phyloP scores from a whole-genome alignment of 1,284 basidiomycete species.

The Microbotryum silenes-acaulis region DNA sequence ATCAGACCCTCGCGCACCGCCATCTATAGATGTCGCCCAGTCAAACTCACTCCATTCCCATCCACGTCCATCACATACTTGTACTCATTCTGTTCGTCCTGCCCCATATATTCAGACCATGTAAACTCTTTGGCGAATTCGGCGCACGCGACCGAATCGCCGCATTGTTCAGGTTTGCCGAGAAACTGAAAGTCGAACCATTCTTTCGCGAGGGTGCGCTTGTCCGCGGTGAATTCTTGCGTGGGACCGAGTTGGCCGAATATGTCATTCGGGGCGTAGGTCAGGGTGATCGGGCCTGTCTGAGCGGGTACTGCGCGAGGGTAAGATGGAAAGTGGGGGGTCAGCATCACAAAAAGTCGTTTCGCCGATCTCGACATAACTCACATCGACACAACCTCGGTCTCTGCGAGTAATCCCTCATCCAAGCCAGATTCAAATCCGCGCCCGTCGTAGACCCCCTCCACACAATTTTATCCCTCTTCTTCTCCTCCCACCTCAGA shows the following conservation, averaged over 20 bases:
- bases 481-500: slow-evolving; percentile 43
- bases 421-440: slow-evolving; percentile 18
- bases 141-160: slow-evolving; percentile 7
- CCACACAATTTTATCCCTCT: slow-evolving; percentile 39
- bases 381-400: slow-evolving; percentile 21
- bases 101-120: slow-evolving; percentile 19
- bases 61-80: slow-evolving; percentile 46
- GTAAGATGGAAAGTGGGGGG: background rate
- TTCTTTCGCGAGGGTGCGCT: slow-evolving; percentile 10
- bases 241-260: slow-evolving; percentile 1
- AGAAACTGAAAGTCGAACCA: slow-evolving; percentile 29
- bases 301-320: slow-evolving; percentile 10
- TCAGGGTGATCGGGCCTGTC: slow-evolving; percentile 9
- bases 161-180: slow-evolving; percentile 16
- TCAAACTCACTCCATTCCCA: slow-evolving; percentile 38
- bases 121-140: slow-evolving; percentile 16
- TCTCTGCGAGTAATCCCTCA: slow-evolving; percentile 21
- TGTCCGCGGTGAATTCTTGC: background rate
- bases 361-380: background rate
- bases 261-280: slow-evolving; percentile 8
- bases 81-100: slow-evolving; percentile 33
- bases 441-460: slow-evolving; percentile 45
- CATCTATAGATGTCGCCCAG: too few species aligned
- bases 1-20: too few species aligned
- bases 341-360: background rate